Evolutionary conservation across 139 green algal species (phyloP), one percentile per base, ranked within the genome.

Genomic region (Micractinium conductrix): DNA sequence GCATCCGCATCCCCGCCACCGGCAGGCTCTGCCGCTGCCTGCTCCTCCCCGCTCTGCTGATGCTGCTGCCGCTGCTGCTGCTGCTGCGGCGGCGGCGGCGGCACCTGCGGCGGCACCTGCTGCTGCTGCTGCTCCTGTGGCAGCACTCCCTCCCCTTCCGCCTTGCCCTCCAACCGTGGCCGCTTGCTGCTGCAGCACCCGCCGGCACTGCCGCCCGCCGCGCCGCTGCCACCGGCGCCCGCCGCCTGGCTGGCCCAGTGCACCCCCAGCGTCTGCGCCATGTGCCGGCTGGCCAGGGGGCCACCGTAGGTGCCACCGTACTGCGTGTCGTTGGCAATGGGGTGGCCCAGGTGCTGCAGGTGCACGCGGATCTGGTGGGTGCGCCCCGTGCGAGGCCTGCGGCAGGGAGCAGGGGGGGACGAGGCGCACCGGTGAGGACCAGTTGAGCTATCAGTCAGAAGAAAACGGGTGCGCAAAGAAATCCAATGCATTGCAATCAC

Each of bases 341-440:
- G 94, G 83, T 95, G 87, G 4, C 94, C 94, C 72, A 93, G 48
- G 42, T 87, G 44, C 71, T 91, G 78, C 70, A 97, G 88, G 80
- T 97, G 94, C 35, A 93, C 94, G 40, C 90, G 86, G 28, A 96
- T 92, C 85, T 96, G 94, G 87, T 97, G 94, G 12, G 94, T 94
- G 21, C 94, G 82, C 24, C 93, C 93, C 0, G 93, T 96, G 43
- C 74, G 69, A 0, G 89, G 89, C 68, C 89, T 89, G 84, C 65
- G 55, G 7, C 12, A 22, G 33, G 48, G 17, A 12, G 28, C n/a
- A 80, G 74, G 45, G 42, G 17, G 26, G 42, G 22, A 7, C 4
- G 14, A 6, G 24, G 9, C 10, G 28, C 70, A 60, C 24, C 10
- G 22, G 9, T 37, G n/a, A n/a, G n/a, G n/a, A n/a, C n/a, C n/a